A percentile compares a stretch with the other conserved stretches of the same genome.
phyloP scores from a whole-genome alignment of 495 filamentous ascomycete genomes.

The Daldinia decipiens region DNA sequence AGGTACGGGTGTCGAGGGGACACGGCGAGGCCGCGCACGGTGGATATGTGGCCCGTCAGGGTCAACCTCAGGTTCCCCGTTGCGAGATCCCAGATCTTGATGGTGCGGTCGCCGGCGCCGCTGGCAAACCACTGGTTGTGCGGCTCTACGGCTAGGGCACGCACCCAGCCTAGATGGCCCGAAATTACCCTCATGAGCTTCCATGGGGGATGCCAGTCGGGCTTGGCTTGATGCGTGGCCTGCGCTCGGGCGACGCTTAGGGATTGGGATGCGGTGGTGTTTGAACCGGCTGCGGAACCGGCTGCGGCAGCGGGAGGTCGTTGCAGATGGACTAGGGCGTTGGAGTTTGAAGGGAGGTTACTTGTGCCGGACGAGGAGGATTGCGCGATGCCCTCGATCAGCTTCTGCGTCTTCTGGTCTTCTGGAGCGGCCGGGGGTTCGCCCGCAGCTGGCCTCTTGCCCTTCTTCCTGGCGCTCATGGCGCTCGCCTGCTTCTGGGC shows the following conservation, averaged over 20 bases:
- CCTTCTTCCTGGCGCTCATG: constrained; percentile 57
- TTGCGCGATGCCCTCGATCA: constrained; percentile 74
- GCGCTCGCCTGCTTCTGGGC: constrained; percentile 80
- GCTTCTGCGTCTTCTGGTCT: constrained; percentile 69
- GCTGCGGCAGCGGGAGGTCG: constrained; percentile 28
- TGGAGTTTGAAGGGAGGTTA: constrained; percentile 60
- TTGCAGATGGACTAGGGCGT: constrained; percentile 66
- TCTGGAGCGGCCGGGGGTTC: constrained; percentile 56
- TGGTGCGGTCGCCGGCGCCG: constrained; percentile 94
- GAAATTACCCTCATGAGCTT: constrained; percentile 98
- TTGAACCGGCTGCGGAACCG: constrained; percentile 1
- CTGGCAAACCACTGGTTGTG: constrained; percentile 98
- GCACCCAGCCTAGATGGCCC: constrained; percentile 96
- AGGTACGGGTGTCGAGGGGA: constrained; percentile 96
- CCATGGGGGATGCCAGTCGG: constrained; percentile 97
- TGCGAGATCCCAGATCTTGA: constrained; percentile 99
- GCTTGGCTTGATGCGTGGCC: constrained; percentile 76
- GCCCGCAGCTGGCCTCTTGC: constrained; percentile 58
- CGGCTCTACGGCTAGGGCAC: constrained; percentile 89
- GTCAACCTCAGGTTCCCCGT: constrained; percentile 84
- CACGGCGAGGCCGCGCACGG: constrained; percentile 92
- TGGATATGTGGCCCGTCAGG: constrained; percentile 96
- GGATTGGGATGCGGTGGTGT: constrained; percentile 39
- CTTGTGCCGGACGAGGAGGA: constrained; percentile 48
- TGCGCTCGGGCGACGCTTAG: constrained; percentile 72